A percentile compares a stretch with the other conserved stretches of the same genome.
These are phyloP conservation scores for Ambrosiella cleistominuta DNA, from an alignment of 2,329 filamentous ascomycete genomes.

Conservation along the genomic window DNA sequence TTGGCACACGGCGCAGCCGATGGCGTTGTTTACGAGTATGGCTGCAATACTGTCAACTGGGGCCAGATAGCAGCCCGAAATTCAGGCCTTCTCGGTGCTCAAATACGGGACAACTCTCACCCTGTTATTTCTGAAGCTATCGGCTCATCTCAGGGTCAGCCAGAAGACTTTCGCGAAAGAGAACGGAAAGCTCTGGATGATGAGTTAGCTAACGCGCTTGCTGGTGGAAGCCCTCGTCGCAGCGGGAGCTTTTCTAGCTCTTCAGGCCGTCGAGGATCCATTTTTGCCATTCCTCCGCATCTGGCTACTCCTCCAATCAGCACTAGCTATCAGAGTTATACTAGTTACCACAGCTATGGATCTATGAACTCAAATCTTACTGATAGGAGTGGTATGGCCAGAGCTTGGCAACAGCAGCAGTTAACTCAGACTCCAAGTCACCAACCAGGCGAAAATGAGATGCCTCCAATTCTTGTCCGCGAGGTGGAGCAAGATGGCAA, in stretches of 20 bases:
- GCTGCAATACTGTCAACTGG: slow-evolving; percentile 13
- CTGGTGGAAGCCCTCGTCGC: neutral
- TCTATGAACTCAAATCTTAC: slow-evolving; percentile 22
- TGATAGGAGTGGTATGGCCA: slow-evolving; percentile 9
- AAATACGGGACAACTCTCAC: slow-evolving; percentile 25
- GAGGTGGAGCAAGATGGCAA: slow-evolving; percentile 78
- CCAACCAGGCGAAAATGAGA: slow-evolving; percentile 26
- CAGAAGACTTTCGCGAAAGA: slow-evolving; percentile 24
- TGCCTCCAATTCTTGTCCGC: slow-evolving; percentile 67
- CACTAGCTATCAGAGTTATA: slow-evolving; percentile 41
- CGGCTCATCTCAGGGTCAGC: neutral
- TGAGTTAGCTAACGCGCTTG: slow-evolving; percentile 20
- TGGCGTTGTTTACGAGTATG: slow-evolving; percentile 5
- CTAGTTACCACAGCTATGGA: slow-evolving; percentile 37
- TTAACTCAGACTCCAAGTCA: slow-evolving; percentile 16
- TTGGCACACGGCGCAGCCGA: slow-evolving; percentile 18
- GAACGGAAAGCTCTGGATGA: slow-evolving; percentile 32
- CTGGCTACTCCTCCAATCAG: slow-evolving; percentile 52
- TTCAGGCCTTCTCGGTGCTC: slow-evolving; percentile 32
- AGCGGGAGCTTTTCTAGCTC: slow-evolving; percentile 11
- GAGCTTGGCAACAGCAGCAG: slow-evolving; percentile 18
- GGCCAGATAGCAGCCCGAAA: slow-evolving; percentile 16
- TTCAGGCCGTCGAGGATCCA: slow-evolving; percentile 25
- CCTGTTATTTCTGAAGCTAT: slow-evolving; percentile 5
- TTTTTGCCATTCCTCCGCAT: slow-evolving; percentile 41